Percentiles rank a stretch among this genome's conserved stretches.
Conservation (phyloP, 169 alveolate species). For the Babesia gibsoni region DNA sequence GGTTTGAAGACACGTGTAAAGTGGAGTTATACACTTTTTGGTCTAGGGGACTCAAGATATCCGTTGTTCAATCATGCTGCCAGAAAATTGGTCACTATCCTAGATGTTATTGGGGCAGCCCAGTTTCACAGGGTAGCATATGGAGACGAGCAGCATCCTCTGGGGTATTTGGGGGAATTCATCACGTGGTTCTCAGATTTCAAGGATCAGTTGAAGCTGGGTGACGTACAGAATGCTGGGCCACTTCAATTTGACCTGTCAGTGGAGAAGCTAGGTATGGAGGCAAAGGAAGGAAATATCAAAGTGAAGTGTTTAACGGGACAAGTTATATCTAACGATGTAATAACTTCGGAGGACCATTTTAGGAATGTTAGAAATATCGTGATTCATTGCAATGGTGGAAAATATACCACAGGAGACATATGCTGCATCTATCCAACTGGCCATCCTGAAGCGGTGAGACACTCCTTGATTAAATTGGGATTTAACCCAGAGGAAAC, state of each 20-base stretch:
- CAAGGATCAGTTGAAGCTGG: not conserved
- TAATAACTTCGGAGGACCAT: slow-evolving; percentile 42
- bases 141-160: slow-evolving; percentile 66
- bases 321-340: slow-evolving; percentile 19
- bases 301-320: not conserved
- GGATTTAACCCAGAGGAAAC: slow-evolving; percentile 28
- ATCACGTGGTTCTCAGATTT: slow-evolving; percentile 44
- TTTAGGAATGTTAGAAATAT: slow-evolving; percentile 34
- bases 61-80: slow-evolving; percentile 59
- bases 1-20: not conserved
- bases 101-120: slow-evolving; percentile 20
- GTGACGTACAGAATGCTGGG: not conserved
- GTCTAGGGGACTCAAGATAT: slow-evolving; percentile 62
- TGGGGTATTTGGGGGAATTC: slow-evolving; percentile 57
- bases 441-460: slow-evolving; percentile 29
- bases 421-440: slow-evolving; percentile 44
- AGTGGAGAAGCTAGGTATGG: slow-evolving; percentile 1
- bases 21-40: slow-evolving; percentile 39
- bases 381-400: slow-evolving; percentile 11
- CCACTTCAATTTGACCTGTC: not conserved
- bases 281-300: not conserved
- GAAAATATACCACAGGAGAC: slow-evolving; percentile 34
- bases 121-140: slow-evolving; percentile 22
- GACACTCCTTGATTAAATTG: not conserved
- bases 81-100: slow-evolving; percentile 30